Base-by-base conservation (phyloP, 2,329 filamentous ascomycete genomes). In the Bipolaris gigantea region DNA sequence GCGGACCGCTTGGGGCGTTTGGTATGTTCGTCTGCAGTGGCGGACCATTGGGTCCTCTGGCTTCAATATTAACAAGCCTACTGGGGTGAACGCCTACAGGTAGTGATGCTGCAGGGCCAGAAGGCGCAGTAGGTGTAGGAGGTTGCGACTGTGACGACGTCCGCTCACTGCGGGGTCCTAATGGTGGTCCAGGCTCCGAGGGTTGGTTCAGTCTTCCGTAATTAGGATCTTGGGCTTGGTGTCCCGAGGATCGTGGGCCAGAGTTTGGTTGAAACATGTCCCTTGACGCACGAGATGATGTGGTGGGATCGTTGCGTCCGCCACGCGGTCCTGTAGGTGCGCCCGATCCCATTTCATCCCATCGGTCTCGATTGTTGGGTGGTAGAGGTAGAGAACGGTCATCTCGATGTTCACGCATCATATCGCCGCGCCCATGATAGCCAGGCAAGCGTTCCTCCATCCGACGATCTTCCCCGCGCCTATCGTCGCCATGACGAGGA, bases 311-410 rank as follows among this genome's bases (percentile, higher is more conserved):
- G 27, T 60, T 64, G 41, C 79, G 74, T 47, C 76, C 76, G 45
- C 73, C 73, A 52, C 81, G 79, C 48, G 83, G 83, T 15, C 82
- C 83, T 18, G 79, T 80, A 5, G 83, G 83, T 40, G 81, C 75
- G 34, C 66, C 67, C 23, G 75, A 72, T 44, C 77, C 75, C 10
- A 69, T 59, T n/a, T 73, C 72, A 7, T 75, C 70, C 21, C 72
- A 67, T 25, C 71, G 68, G 51, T 76, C 81, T 57, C 74, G 75
- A 34, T 69, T 73, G 40, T 67, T 53, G 19, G 64, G 55, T n/a
- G 59, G 60, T 4, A 51, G 59, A n/a, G 57, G 36, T 21, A 55
- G 65, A 7, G 56, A 56, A n/a, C 69, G 67, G 27, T 74, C 73
- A 30, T 74, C 72, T n/a, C 69, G 63, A 51, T 65, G 58, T 21